Conservation (phyloP, 2,329 filamentous ascomycete species). For the Samsoniella hepiali region DNA sequence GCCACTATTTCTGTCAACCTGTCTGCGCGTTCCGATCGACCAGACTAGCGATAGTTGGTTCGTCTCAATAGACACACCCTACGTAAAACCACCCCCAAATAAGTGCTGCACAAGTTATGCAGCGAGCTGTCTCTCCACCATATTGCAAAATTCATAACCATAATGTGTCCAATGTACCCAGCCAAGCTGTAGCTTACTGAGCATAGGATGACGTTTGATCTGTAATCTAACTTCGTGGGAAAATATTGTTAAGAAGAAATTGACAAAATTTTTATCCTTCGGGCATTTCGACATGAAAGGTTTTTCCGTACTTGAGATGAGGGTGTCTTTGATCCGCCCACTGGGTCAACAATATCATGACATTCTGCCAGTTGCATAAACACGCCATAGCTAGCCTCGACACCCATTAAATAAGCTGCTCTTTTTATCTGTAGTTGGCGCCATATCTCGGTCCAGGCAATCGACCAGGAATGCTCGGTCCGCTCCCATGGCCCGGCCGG, state of each 20-base stretch:
- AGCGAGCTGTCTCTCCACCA: constrained; percentile 26
- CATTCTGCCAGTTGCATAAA: constrained; percentile 18
- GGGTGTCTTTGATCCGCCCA: constrained; percentile 23
- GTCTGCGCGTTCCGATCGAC: not conserved
- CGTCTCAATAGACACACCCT: not conserved
- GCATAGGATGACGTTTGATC: constrained; percentile 58
- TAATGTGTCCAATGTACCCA: constrained; percentile 59
- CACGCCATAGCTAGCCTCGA: constrained; percentile 11
- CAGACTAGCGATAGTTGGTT: not conserved
- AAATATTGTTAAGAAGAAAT: constrained; percentile 47
- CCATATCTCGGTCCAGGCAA: constrained; percentile 58
- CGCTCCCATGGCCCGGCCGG: constrained; percentile 79
- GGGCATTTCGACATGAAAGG: constrained; percentile 34
- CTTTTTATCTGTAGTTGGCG: constrained; percentile 48
- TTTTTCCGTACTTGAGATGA: constrained; percentile 24
- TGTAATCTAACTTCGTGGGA: constrained; percentile 51
- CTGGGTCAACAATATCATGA: constrained; percentile 18
- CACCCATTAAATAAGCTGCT: constrained; percentile 30
- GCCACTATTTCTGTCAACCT: not conserved
- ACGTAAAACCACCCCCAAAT: not conserved
- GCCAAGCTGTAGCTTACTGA: constrained; percentile 45
- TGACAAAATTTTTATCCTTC: constrained; percentile 44
- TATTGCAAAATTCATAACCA: constrained; percentile 60
- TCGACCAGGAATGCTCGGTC: constrained; percentile 58
- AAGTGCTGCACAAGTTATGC: constrained; percentile 3